Base-by-base conservation (phyloP, 1,284 basidiomycete genomes). In the Mycosarcoma mackinlayi region DNA sequence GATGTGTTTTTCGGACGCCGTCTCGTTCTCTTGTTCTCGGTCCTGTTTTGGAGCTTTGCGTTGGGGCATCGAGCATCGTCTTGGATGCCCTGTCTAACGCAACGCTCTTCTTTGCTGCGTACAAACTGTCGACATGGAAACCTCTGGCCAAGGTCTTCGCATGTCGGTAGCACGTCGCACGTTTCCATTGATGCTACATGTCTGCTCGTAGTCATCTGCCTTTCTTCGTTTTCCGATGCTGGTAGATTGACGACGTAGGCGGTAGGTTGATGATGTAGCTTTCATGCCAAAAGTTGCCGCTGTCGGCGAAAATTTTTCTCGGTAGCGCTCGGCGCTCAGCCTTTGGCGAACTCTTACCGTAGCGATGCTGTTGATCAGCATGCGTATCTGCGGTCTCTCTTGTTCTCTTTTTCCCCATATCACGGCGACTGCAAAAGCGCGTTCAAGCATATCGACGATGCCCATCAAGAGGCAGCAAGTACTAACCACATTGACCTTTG, bases 161-260 rank as follows among this genome's bases (percentile, higher is more conserved):
- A 69, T 78, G 75, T 80, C 79, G 80, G 79, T 68, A 75, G 75
- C 63, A 66, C 78, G 82, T 75, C 73, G 67, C 69, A 79, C 48
- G 44, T 37, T 10, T 24, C 25, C 37, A n/a, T 51, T 42, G 42
- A 33, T 42, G 38, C 38, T 51, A 25, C 21, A 18, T 16, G 41
- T 31, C 25, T 51, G 49, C 39, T 42, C 18, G 25, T 13, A 13
- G 11, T 8, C 21, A 24, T 28, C 34, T 14, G 21, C 37, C 31
- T 7, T 18, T 42, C 35, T 25, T 27, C 14, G 18, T 31, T 24
- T 37, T 25, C 19, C 4, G n/a, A 27, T 33, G 37, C 27, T 35
- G 37, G 24, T 25, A 8, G 19, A 23, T n/a, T 16, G 16, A 4
- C 31, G 33, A 52, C 23, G 42, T 34, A 41, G 31, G 23, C 49